Evolutionary conservation across 2,329 filamentous ascomycete species (phyloP).

Genomic region (Grosmannia serpens): DNA sequence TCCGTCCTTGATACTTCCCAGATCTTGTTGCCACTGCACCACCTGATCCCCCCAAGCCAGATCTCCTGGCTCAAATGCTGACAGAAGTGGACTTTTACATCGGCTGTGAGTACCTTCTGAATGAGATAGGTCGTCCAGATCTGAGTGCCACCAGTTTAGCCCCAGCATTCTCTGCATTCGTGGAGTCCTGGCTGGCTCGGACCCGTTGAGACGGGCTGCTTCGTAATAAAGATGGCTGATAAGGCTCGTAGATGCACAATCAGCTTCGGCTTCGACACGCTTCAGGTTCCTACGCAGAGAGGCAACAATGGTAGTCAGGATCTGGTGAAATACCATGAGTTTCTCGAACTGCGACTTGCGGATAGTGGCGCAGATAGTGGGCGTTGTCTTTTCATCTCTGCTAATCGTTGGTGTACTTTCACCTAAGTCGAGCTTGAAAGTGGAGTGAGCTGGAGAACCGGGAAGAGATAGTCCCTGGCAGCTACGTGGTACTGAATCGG

Average conservation of each 20-base stretch:
- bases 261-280: background rate
- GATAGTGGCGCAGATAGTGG: background rate
- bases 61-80: slow-evolving; percentile 1
- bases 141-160: background rate
- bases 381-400: background rate
- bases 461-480: background rate
- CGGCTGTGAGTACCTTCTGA: background rate
- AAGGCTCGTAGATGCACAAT: background rate
- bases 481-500: background rate
- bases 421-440: background rate
- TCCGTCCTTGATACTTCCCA: slow-evolving; percentile 2
- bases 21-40: background rate
- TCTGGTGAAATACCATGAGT: background rate
- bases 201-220: slow-evolving; percentile 6
- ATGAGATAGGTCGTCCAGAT: background rate
- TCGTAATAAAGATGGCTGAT: slow-evolving; percentile 6
- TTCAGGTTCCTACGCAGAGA: slow-evolving; percentile 1
- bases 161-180: background rate
- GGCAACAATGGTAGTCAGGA: background rate
- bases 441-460: background rate
- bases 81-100: background rate
- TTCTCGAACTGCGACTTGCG: background rate
- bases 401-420: background rate
- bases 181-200: background rate
- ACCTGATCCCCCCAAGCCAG: slow-evolving; percentile 7